Percentiles rank a stretch among this genome's conserved stretches.
Conservation (phyloP, 1,139 yeast species). For the Geotrichum histeridarum region DNA sequence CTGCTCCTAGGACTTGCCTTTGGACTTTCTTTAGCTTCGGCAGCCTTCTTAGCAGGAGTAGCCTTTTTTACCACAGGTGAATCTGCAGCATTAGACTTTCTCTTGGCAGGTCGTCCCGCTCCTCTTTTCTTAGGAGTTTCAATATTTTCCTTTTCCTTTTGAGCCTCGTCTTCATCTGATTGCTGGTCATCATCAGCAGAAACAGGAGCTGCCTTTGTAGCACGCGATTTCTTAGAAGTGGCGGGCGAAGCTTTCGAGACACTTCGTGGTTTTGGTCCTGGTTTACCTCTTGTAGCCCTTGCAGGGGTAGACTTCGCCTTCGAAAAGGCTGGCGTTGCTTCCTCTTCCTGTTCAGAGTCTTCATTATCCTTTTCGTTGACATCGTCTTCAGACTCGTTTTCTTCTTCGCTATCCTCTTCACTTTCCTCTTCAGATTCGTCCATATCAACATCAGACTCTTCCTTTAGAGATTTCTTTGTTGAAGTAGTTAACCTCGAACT, state of each 20-base stretch:
- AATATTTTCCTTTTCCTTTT: conserved; percentile 4
- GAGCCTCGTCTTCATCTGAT: not conserved
- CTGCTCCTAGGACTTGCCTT: no score
- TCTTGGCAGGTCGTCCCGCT: not conserved
- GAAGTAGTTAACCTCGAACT: conserved; percentile 8
- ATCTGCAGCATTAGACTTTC: not conserved
- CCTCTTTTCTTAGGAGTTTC: not conserved
- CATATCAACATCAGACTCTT: conserved; percentile 24
- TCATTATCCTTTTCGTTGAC: conserved; percentile 2
- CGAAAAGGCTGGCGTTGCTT: not conserved
- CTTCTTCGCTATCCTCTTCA: conserved; percentile 23
- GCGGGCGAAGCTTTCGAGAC: no score
- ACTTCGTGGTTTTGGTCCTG: not conserved
- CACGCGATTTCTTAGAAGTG: not conserved
- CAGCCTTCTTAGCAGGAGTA: no score
- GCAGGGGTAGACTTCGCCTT: no score
- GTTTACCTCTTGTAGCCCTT: no score
- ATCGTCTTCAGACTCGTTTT: conserved; percentile 29
- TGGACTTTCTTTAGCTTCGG: not conserved
- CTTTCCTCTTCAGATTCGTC: conserved; percentile 27
- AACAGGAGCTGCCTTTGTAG: not conserved
- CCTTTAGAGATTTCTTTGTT: conserved; percentile 6
- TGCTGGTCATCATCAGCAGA: not conserved
- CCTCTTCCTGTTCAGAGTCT: not conserved
- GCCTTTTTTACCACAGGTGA: not conserved